phyloP scores from a whole-genome alignment of 148 eudicot genomes.

The Pharnaceum exiguum region DNA sequence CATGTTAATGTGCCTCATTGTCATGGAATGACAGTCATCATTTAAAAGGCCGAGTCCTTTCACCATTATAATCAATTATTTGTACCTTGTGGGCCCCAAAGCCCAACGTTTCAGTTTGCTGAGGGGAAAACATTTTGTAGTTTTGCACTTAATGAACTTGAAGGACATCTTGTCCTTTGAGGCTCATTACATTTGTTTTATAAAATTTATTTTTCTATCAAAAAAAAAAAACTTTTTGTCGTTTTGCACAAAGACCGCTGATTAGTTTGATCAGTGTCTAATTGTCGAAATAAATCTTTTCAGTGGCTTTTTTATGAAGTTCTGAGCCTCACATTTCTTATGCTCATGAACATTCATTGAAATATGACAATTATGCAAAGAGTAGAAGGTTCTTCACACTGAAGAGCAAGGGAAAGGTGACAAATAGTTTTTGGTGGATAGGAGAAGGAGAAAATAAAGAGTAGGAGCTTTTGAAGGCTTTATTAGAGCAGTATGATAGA shows the following conservation, averaged over 20 bases:
- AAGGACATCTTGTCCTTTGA: no score
- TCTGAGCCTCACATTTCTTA: constrained; percentile 4
- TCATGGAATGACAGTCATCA: not conserved
- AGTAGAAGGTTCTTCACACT: constrained; percentile 1
- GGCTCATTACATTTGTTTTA: no score
- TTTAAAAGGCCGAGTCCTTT: constrained; percentile 4
- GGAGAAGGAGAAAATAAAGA: no score
- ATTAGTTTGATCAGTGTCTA: no score
- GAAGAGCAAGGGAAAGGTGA: not conserved
- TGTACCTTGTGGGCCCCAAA: constrained; percentile 11
- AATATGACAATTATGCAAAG: not conserved
- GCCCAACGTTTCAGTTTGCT: not conserved
- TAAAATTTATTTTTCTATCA: no score
- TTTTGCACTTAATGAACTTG: not conserved
- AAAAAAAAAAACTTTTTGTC: no score
- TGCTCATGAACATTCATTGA: constrained; percentile 11
- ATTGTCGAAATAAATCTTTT: not conserved
- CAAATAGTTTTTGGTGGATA: not conserved
- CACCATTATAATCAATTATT: not conserved
- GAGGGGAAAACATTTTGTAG: constrained; percentile 4
- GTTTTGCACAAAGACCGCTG: no score
- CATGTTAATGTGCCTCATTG: not conserved
- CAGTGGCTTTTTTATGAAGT: not conserved
- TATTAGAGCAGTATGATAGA: no score
- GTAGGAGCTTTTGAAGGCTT: no score